Base-by-base conservation (phyloP, 805 yeast genomes). In the Wilhelminamyces savonicus region DNA sequence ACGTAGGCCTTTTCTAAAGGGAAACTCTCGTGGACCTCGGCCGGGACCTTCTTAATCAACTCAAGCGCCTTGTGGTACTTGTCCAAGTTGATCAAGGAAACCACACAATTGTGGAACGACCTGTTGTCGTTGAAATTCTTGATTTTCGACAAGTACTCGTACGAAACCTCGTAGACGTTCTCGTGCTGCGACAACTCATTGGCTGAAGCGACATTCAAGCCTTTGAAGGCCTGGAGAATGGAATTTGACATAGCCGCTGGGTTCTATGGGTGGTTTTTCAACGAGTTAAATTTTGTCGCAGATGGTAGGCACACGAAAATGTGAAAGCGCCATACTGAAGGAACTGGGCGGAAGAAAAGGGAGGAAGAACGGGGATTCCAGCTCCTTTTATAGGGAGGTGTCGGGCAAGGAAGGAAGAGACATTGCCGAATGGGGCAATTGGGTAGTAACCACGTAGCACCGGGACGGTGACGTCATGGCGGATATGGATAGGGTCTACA, bases 61-160 rank as follows among this genome's bases (percentile, higher is more conserved):
- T 64, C 56, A 13, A 53, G 40, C 1, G 82, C 85, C 28, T 59
- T 55, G 23, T 48, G 50, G 52, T 73, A 79, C 37, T 62, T 60
- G 48, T 80, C 86, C 34, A 71, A 52, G 42, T 75, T 74, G 48
- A 77, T 75, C 46, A 76, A 59, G 4, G 85, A 73, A 9, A 74
- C 72, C 21, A 78, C 49, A 46, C 77, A 72, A 36, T 43, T 43
- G 43, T 35, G 56, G 44, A 62, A 59, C 1, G 69, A 51, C 30
- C 50, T 52, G 15, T 46, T 30, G 31, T 64, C 69, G 35, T 52
- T 35, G 40, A 52, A 63, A 23, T 54, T 40, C 31, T 61, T 60
- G 27, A 60, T 54, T 14, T 60, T 59, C 20, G 65, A 44, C 32
- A 64, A 48, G 38, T 62, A 64, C 27, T 62, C 65, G 37, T 59